Conservation (phyloP, 805 yeast genomes). For the Candida coleopterorum region DNA sequence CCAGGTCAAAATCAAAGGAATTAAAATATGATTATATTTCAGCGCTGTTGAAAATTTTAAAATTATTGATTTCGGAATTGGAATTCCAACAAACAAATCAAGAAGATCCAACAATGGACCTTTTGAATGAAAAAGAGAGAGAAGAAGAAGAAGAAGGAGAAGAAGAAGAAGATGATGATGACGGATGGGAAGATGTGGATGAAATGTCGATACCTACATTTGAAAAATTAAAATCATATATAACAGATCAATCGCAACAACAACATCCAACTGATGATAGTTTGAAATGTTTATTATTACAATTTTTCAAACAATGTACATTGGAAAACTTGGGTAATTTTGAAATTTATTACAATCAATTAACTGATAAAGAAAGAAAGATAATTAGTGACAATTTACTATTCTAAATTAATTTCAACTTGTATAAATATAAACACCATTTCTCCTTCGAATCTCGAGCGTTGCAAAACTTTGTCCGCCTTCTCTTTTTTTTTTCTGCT, state of each 20-base stretch:
- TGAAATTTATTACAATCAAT: constrained; percentile 42
- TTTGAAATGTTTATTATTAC: constrained; percentile 37
- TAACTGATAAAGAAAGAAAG: constrained; percentile 52
- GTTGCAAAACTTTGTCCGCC: too few relatives aligned
- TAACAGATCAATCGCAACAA: constrained; percentile 42
- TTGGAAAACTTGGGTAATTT: constrained; percentile 47
- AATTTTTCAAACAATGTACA: constrained; percentile 56
- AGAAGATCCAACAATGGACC: too few relatives aligned
- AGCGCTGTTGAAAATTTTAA: constrained; percentile 67
- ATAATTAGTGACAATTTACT: constrained; percentile 46
- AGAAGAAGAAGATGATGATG: constrained; percentile 35
- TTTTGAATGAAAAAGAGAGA: constrained; percentile 11
- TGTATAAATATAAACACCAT: too few relatives aligned
- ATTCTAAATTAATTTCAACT: constrained; percentile 19
- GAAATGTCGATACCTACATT: constrained; percentile 59
- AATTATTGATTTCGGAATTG: constrained; percentile 65
- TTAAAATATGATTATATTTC: constrained; percentile 60
- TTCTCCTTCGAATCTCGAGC: too few relatives aligned
- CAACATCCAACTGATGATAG: constrained; percentile 27
- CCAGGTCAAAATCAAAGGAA: constrained; percentile 82
- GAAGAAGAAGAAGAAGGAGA: constrained; percentile 33
- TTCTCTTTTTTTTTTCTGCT: too few relatives aligned
- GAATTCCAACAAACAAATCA: constrained; percentile 56
- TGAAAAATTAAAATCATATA: constrained; percentile 57
- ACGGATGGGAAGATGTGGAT: constrained; percentile 76